A percentile compares a stretch with the other conserved stretches of the same genome.
phyloP scores from a whole-genome alignment of 2,329 filamentous ascomycete species.

The Phialophora tarda region DNA sequence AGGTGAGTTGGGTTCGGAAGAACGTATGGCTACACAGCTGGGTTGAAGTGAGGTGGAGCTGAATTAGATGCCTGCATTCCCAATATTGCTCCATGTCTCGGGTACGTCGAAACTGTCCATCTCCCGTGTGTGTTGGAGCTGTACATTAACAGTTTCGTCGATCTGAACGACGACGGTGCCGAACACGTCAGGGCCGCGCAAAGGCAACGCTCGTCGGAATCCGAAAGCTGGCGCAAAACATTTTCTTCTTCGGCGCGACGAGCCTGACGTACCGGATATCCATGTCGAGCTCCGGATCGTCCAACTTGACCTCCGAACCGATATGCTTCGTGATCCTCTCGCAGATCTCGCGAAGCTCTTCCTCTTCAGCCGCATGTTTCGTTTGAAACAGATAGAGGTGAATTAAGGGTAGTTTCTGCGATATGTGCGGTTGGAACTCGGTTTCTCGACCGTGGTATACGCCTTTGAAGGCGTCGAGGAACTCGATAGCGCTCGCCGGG shows the following conservation, averaged over 20 bases:
- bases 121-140: not conserved
- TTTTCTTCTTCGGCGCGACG: slow-evolving; percentile 90
- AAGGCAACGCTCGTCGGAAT: slow-evolving; percentile 85
- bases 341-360: slow-evolving; percentile 66
- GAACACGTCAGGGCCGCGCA: not conserved
- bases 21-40: not conserved
- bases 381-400: slow-evolving; percentile 95
- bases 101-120: not conserved
- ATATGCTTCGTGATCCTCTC: slow-evolving; percentile 68
- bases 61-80: not conserved
- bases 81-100: not conserved
- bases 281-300: slow-evolving; percentile 62
- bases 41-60: no score
- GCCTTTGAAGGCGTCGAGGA: slow-evolving; percentile 77
- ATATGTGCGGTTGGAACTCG: slow-evolving; percentile 67
- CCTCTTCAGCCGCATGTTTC: slow-evolving; percentile 75
- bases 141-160: not conserved
- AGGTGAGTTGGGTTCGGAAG: not conserved
- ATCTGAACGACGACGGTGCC: not conserved
- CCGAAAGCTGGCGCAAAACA: slow-evolving; percentile 95
- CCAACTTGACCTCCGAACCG: slow-evolving; percentile 61
- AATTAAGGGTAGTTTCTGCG: slow-evolving; percentile 73
- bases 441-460: slow-evolving; percentile 74
- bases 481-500: slow-evolving; percentile 84
- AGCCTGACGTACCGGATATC: slow-evolving; percentile 73